Base-by-base conservation (phyloP, 352 stramenopile genomes). In the Halophytophthora polymorphica region DNA sequence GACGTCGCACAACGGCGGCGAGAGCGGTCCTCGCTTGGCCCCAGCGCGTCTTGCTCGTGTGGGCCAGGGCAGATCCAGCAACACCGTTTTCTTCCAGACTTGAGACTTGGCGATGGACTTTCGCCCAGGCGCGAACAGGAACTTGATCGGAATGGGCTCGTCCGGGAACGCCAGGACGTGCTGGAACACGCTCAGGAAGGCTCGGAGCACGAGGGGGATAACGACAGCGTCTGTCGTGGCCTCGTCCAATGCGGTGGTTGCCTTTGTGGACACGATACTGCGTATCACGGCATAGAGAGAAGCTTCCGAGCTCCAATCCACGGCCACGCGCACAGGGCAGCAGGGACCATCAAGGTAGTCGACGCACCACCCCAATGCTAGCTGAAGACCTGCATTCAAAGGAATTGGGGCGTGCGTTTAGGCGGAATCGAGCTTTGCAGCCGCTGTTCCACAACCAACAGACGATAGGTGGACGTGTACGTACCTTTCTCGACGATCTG, bases 341-440 rank as follows among this genome's bases (percentile, higher is more conserved):
- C n/a, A 38, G 1, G 61, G 46, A 25, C 71, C 58, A 1, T 73
- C 62, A 2, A 88, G 49, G 41, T 81, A 83, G 12, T 58, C 56
- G n/a, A 81, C 18, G 17, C 58, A 69, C 72, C 74, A 88, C 18
- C 71, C 51, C 17, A 86, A 52, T 2, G 56, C 72, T 10, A 85
- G 43, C 10, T 73, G 68, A 5, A 83, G 58, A 10, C 72, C 77
- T 88, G 35, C 7, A 47, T 36, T 46, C 55, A 43, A 15, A 25
- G 3, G 10, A n/a, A 23, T 13, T 34, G 41, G 29, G 50, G 47
- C 11, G 48, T 45, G 0, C 17, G 13, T 6, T 23, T 34, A 39
- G 17, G 11, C 3, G 42, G 37, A 56, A 45, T 7, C 2, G 14
- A 37, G 28, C 14, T 23, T 19, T 21, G 13, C n/a, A 3, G 1